phyloP scores from a whole-genome alignment of 2,329 filamentous ascomycete species.

The Dichotomopilus funicola region DNA sequence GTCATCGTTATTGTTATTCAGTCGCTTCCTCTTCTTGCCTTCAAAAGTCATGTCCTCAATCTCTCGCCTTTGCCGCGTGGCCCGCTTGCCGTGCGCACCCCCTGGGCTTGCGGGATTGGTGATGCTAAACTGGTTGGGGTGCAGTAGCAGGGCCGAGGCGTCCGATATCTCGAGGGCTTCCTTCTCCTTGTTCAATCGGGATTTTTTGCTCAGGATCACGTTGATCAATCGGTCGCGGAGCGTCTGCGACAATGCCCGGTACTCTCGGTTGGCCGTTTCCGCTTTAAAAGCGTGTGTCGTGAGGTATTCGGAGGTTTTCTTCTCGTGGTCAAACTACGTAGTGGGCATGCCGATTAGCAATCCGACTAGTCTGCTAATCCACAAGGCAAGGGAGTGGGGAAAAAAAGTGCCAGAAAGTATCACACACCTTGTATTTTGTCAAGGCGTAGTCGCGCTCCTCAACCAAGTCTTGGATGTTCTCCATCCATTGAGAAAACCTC shows the following conservation, averaged over 20 bases:
- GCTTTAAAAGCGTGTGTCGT: constrained; percentile 56
- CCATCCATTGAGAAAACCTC: constrained; percentile 77
- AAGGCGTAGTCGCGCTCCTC: constrained; percentile 82
- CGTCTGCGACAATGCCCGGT: constrained; percentile 52
- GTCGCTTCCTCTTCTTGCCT: constrained; percentile 57
- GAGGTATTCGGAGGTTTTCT: constrained; percentile 52
- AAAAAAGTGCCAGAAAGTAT: constrained; percentile 1
- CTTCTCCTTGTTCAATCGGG: constrained; percentile 58
- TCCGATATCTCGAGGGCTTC: constrained; percentile 63
- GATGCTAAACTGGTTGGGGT: constrained; percentile 62
- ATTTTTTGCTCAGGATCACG: constrained; percentile 57
- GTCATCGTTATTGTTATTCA: constrained; percentile 45
- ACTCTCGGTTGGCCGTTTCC: constrained; percentile 57
- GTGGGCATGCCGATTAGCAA: constrained; percentile 15
- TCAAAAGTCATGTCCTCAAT: constrained; percentile 53
- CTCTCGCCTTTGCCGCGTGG: constrained; percentile 55
- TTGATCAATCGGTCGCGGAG: constrained; percentile 63
- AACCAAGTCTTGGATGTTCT: constrained; percentile 79
- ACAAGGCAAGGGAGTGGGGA: not conserved
- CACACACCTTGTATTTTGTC: constrained; percentile 69
- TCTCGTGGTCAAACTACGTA: constrained; percentile 54
- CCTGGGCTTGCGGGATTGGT: constrained; percentile 59
- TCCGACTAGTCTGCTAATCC: not conserved
- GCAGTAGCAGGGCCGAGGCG: constrained; percentile 57
- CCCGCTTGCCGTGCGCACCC: constrained; percentile 56